Conservation (phyloP, 164 flowering plant species). For the Akebia trifoliata region DNA sequence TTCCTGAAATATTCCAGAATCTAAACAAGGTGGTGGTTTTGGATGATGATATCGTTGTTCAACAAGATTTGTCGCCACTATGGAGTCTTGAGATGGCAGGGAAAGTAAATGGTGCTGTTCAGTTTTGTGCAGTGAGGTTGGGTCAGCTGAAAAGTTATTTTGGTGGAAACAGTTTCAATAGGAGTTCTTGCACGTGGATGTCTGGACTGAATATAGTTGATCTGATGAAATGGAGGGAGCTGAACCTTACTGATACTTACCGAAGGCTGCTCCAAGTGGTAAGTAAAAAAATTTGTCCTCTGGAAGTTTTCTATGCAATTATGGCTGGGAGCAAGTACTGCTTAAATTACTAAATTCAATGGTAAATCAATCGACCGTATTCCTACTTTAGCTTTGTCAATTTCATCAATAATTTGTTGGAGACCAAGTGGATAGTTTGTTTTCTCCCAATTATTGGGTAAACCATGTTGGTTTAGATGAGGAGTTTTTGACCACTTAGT, state of each 20-base stretch:
- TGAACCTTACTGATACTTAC: constrained; percentile 46
- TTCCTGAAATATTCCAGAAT: constrained; percentile 61
- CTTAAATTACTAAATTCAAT: no score
- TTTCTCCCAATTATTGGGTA: no score
- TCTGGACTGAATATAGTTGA: constrained; percentile 88
- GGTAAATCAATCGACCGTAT: no score
- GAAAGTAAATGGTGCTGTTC: constrained; percentile 78
- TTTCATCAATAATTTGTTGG: no score
- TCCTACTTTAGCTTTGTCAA: no score
- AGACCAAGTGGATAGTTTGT: no score
- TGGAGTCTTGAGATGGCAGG: constrained; percentile 81
- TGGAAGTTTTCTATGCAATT: neutral
- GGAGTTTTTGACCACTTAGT: no score
- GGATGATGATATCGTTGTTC: constrained; percentile 88
- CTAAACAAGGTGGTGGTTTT: constrained; percentile 70
- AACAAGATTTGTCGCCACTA: constrained; percentile 66
- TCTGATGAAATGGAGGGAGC: constrained; percentile 75
- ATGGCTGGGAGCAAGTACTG: no score
- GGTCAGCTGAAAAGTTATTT: constrained; percentile 52
- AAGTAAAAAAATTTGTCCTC: constrained; percentile 10
- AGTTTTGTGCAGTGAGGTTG: constrained; percentile 51
- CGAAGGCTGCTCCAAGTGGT: constrained; percentile 48
- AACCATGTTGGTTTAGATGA: no score
- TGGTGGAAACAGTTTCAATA: constrained; percentile 26
- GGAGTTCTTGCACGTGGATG: constrained; percentile 80